These are phyloP conservation scores for Solanum appendiculatum DNA, from an alignment of 257 asterid genomes.

Conservation along the genomic window DNA sequence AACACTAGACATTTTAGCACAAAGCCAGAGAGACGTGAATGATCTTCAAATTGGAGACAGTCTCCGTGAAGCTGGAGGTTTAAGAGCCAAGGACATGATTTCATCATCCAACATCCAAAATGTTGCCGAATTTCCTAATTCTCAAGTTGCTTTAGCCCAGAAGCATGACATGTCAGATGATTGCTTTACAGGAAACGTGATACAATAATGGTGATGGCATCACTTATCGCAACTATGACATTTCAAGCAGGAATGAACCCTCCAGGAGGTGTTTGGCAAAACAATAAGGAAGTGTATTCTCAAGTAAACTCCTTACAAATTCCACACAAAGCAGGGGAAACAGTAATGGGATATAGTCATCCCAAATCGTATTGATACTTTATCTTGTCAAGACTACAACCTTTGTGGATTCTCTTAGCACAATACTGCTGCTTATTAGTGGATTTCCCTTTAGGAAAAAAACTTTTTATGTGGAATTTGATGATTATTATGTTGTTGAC, in stretches of 20 bases:
- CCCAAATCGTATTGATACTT: not conserved
- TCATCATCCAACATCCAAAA: not conserved
- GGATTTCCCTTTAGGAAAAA: slow-evolving; percentile 9
- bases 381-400: not conserved
- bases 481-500: too few species aligned
- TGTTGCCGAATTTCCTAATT: not conserved
- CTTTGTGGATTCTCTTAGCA: slow-evolving; percentile 26
- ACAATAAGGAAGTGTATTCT: not conserved
- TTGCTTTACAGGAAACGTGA: not conserved
- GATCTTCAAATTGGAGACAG: slow-evolving; percentile 18
- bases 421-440: slow-evolving; percentile 16
- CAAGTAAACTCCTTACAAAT: not conserved
- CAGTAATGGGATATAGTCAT: not conserved
- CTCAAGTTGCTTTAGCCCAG: not conserved
- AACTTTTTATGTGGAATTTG: too few species aligned
- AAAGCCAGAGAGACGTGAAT: slow-evolving; percentile 4
- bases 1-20: slow-evolving; percentile 19
- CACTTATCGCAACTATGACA: slow-evolving; percentile 19
- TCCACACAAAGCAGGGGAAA: not conserved
- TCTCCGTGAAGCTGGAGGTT: slow-evolving; percentile 16
- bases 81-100: not conserved
- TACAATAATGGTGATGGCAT: slow-evolving; percentile 21
- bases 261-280: slow-evolving; percentile 17
- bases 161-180: not conserved
- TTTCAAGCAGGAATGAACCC: slow-evolving; percentile 21